Percentiles rank a stretch among this genome's conserved stretches.
These are phyloP conservation scores for Penicillium malachiteum DNA, from an alignment of 495 filamentous ascomycete genomes.

Conservation along the genomic window DNA sequence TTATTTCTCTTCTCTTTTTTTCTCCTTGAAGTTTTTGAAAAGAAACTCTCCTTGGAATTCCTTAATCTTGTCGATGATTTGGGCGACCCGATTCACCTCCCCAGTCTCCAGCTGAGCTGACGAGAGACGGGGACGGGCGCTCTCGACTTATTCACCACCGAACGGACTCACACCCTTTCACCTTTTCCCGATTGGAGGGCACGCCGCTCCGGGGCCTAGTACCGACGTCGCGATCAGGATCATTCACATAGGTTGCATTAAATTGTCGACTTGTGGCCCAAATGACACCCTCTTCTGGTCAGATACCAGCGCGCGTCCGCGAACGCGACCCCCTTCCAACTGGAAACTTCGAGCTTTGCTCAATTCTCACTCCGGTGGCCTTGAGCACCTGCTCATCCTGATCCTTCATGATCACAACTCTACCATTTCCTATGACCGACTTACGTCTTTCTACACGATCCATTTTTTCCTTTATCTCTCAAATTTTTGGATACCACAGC, in stretches of 20 bases:
- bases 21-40: not conserved
- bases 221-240: not conserved
- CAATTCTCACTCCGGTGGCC: not conserved
- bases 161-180: slow-evolving; percentile 6
- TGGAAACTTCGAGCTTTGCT: not conserved
- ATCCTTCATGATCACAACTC: not conserved
- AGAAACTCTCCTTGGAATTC: not conserved
- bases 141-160: slow-evolving; percentile 2
- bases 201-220: slow-evolving; percentile 13
- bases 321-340: not conserved
- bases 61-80: slow-evolving; percentile 10
- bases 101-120: slow-evolving; percentile 6
- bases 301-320: slow-evolving; percentile 11
- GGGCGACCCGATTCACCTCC: slow-evolving; percentile 12
- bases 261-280: not conserved
- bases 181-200: slow-evolving; percentile 10
- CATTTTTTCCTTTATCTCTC: not conserved
- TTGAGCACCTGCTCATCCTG: not conserved
- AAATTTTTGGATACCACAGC: slow-evolving; percentile 6
- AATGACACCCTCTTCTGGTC: slow-evolving; percentile 5
- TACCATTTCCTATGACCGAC: not conserved
- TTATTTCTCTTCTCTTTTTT: slow-evolving; percentile 8
- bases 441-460: slow-evolving; percentile 1
- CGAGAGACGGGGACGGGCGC: slow-evolving; percentile 12
- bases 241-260: not conserved